These are phyloP conservation scores for Byssoonygena ceratinophila DNA, from an alignment of 2,329 filamentous ascomycete species.

Conservation along the genomic window DNA sequence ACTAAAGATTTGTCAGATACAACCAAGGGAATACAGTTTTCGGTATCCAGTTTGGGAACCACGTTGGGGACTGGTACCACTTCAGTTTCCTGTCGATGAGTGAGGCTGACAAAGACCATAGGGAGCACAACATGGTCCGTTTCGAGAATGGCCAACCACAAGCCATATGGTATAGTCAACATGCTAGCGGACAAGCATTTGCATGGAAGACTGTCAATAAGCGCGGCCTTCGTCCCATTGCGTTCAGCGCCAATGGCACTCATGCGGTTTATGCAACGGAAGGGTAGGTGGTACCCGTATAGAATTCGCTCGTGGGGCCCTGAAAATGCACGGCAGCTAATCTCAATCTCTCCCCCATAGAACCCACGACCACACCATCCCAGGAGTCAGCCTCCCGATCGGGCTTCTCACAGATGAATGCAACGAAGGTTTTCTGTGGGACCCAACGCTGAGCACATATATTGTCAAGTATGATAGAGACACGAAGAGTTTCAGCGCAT, in stretches of 20 bases:
- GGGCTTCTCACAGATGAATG: conserved; percentile 47
- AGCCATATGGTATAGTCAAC: conserved; percentile 54
- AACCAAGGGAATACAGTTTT: conserved; percentile 46
- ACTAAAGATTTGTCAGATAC: conserved; percentile 28
- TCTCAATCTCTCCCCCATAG: conserved; percentile 23
- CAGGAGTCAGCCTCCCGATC: conserved; percentile 46
- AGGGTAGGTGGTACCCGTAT: conserved; percentile 28
- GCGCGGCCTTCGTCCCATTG: conserved; percentile 43
- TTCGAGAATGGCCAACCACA: conserved; percentile 48
- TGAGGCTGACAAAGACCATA: conserved; percentile 19
- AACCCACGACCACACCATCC: conserved; percentile 53
- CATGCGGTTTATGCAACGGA: conserved; percentile 55
- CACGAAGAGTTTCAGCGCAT: conserved; percentile 39
- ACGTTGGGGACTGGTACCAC: conserved; percentile 52
- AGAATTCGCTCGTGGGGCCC: not conserved
- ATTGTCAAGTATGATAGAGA: conserved; percentile 44
- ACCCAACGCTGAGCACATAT: conserved; percentile 47
- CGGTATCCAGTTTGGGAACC: conserved; percentile 45
- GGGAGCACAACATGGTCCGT: conserved; percentile 58
- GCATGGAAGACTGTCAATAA: conserved; percentile 48
- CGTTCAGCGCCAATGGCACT: conserved; percentile 50
- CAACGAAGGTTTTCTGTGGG: conserved; percentile 49
- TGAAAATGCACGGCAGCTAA: not conserved
- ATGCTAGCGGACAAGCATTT: conserved; percentile 53
- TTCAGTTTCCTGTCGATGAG: not conserved